phyloP scores from a whole-genome alignment of 2,329 filamentous ascomycete genomes.

The Fusarium sp. region DNA sequence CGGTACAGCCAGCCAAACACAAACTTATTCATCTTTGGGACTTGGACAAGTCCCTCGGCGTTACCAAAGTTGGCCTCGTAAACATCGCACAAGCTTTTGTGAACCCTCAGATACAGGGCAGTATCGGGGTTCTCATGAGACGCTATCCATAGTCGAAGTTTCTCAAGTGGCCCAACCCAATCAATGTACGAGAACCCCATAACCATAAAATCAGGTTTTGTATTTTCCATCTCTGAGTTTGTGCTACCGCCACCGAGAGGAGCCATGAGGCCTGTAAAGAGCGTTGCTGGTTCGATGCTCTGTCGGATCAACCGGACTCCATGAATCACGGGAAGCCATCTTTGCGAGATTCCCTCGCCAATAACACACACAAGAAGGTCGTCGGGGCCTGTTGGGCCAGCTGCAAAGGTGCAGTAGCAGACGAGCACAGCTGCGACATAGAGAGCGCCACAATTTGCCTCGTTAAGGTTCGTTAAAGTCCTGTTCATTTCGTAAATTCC shows the following conservation, averaged over 20 bases:
- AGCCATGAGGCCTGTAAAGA: conserved; percentile 42
- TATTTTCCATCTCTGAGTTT: conserved; percentile 23
- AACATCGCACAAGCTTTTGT: conserved; percentile 36
- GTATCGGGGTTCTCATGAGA: conserved; percentile 40
- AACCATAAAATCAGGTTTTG: conserved; percentile 33
- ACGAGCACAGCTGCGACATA: conserved; percentile 43
- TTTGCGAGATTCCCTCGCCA: conserved; percentile 33
- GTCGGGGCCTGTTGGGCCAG: conserved; percentile 40
- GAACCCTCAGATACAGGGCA: conserved; percentile 37
- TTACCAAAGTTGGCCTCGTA: conserved; percentile 42
- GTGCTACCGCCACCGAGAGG: conserved; percentile 29
- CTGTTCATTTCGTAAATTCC: conserved; percentile 42
- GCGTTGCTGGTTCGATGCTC: conserved; percentile 40
- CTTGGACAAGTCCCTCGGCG: conserved; percentile 23
- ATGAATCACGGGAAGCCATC: conserved; percentile 41
- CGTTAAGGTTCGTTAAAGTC: conserved; percentile 36
- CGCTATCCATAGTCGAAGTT: conserved; percentile 35
- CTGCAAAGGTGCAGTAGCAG: conserved; percentile 46
- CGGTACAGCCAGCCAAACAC: conserved; percentile 45
- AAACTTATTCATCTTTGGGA: conserved; percentile 25
- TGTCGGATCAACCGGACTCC: conserved; percentile 40
- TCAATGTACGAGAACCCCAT: conserved; percentile 35
- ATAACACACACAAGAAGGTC: conserved; percentile 44
- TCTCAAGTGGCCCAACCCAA: conserved; percentile 36
- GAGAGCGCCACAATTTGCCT: conserved; percentile 44